Evolutionary conservation across 148 eudicot genomes (phyloP).

Genomic region (Rhododendron mucronatum): DNA sequence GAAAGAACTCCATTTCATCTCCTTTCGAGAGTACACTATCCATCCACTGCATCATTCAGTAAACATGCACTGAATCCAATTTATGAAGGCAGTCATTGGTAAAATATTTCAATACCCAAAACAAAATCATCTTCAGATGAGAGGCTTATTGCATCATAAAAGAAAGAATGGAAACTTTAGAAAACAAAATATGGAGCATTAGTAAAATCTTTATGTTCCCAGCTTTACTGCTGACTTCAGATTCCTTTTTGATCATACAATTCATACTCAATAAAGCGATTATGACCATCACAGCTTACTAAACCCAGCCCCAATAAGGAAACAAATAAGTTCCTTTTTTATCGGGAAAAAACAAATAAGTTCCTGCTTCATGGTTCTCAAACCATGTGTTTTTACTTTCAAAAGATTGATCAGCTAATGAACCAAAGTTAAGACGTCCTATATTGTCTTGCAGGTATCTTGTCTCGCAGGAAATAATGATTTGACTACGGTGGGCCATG

Average conservation of each 20-base stretch:
- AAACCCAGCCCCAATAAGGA: background rate
- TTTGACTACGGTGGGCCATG: background rate
- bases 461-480: background rate
- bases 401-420: background rate
- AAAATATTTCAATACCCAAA: background rate
- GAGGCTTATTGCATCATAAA: background rate
- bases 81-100: background rate
- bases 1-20: slow-evolving; percentile 53
- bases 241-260: background rate
- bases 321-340: background rate
- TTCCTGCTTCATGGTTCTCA: background rate
- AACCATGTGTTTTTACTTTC: background rate
- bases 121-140: background rate
- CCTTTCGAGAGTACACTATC: slow-evolving; percentile 72
- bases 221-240: background rate
- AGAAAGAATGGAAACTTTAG: background rate
- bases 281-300: background rate
- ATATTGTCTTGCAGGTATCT: background rate
- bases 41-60: slow-evolving; percentile 64
- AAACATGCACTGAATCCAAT: background rate
- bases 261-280: background rate
- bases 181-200: background rate
- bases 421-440: background rate
- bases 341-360: background rate
- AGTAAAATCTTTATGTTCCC: background rate